Evolutionary conservation across 768 basidiomycete species (phyloP), one percentile per base, ranked within the genome.

Genomic region (Russula lepida): DNA sequence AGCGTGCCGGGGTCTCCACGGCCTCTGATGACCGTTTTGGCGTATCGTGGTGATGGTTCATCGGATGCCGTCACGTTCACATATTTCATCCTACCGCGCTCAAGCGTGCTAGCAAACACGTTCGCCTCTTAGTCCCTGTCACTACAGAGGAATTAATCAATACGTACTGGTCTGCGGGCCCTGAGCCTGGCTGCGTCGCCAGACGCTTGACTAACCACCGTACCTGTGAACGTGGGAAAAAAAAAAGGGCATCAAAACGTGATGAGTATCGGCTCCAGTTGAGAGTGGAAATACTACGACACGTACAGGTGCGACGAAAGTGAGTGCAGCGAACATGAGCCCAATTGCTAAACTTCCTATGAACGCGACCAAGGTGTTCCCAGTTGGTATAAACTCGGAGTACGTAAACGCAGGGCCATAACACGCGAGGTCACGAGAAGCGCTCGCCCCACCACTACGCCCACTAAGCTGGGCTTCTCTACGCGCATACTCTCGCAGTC

Each of bases 321-420:
- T 7, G 15, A 71, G 23, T 11, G 63, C 27, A 1, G 64, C 30
- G n/a, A 59, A n/a, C 8, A 41, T 43, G 17, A 68, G 11, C 1
- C 53, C 66, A 13, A 79, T 52, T 19, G 69, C 68, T 9, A 77
- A 43, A n/a, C 78, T 75, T 13, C 77, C 57, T 2, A 79, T 13
- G 6, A 79, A 48, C 13, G 81, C 76, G n/a, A 74, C 67, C 4
- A 83, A 5, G 25, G 69, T 70, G 35, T 74, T 76, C 4, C 72
- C 69, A 52, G 74, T 76, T 4, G 72, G 74, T 64, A 81, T 21
- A 59, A 88, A 87, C 71, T 95, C 92, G 54, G 84, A 83, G 70
- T 94, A 95, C 48, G 74, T 75, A 76, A 97, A 92, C 2, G 79
- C 68, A 0, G 82, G 75, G 6, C 90, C 94, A 68, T 95, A 94